Percentiles rank a stretch among this genome's conserved stretches.
phyloP scores from a whole-genome alignment of 352 stramenopile genomes.

The Phytopythium ostracodes region DNA sequence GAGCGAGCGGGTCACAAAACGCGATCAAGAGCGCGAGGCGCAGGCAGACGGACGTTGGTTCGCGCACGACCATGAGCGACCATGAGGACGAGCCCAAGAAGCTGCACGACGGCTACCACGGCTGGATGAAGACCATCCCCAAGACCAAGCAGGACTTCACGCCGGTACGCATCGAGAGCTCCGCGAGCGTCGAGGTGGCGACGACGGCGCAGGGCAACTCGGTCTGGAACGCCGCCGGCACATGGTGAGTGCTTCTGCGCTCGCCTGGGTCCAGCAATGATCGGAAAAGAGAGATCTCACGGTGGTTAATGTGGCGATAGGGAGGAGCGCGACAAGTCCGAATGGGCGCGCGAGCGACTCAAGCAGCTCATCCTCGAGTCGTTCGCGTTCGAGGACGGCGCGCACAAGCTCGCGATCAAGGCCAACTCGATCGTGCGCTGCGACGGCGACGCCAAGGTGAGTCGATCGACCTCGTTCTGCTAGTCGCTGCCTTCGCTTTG shows the following conservation, averaged over 20 bases:
- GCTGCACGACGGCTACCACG: conserved; percentile 81
- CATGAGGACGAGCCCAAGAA: conserved; percentile 52
- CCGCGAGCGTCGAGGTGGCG: conserved; percentile 10
- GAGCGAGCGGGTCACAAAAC: too few relatives aligned
- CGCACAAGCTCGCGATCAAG: conserved; percentile 46
- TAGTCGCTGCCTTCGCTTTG: background rate
- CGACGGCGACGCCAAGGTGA: conserved; percentile 79
- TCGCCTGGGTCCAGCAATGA: too few relatives aligned
- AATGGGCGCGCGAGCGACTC: conserved; percentile 68
- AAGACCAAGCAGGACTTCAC: conserved; percentile 85
- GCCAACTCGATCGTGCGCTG: conserved; percentile 60
- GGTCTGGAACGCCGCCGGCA: conserved; percentile 79
- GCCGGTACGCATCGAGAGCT: conserved; percentile 58
- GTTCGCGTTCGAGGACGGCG: conserved; percentile 53
- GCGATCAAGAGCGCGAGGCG: background rate
- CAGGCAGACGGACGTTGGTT: too few relatives aligned
- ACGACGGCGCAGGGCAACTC: conserved; percentile 37
- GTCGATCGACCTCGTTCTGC: background rate
- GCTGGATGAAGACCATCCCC: conserved; percentile 86
- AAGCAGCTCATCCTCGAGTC: conserved; percentile 63
- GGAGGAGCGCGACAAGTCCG: conserved; percentile 81
- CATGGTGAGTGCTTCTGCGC: conserved; percentile 40
- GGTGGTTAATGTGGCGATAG: conserved; percentile 18
- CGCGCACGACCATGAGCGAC: conserved; percentile 2
- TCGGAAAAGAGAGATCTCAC: too few relatives aligned